A percentile compares a stretch with the other conserved stretches of the same genome.
These are phyloP conservation scores for Calonectria leucothoes DNA, from an alignment of 2,329 filamentous ascomycete genomes.

Conservation along the genomic window DNA sequence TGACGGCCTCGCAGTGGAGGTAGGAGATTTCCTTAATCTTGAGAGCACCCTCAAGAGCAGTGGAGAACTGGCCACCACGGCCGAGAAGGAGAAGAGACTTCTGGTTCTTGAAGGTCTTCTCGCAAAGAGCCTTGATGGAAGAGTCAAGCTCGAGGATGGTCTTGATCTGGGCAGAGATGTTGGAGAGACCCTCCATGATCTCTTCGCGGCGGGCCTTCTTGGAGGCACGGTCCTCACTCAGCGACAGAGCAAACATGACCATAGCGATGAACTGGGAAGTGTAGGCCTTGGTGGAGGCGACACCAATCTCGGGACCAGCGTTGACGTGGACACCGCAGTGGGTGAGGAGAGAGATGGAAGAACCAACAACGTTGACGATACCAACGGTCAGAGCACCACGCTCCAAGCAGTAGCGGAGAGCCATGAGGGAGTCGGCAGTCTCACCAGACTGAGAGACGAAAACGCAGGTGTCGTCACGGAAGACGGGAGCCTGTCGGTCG, in stretches of 20 bases:
- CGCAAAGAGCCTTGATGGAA: constrained; percentile 93
- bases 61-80: constrained; percentile 96
- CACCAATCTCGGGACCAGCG: constrained; percentile 97
- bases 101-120: constrained; percentile 94
- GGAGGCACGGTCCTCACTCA: constrained; percentile 95
- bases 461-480: constrained; percentile 98
- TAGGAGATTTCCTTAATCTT: constrained; percentile 99
- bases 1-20: constrained; percentile 99
- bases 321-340: constrained; percentile 99
- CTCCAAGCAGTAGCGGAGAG: constrained; percentile 97
- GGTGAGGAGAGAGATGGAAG: constrained; percentile 97
- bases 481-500: constrained; percentile 94
- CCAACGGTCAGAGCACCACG: constrained; percentile 96
- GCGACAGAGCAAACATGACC: constrained; percentile 98
- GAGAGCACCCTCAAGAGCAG: constrained; percentile 94
- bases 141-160: constrained; percentile 91
- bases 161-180: constrained; percentile 92
- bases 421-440: constrained; percentile 97
- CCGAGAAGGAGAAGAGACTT: constrained; percentile 95
- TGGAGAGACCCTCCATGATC: constrained; percentile 93
- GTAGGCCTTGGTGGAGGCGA: constrained; percentile 99
- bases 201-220: constrained; percentile 93
- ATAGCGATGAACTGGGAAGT: constrained; percentile 99
- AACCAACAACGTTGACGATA: constrained; percentile 98
- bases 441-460: constrained; percentile 99